Base-by-base conservation (phyloP, 2,329 filamentous ascomycete genomes). In the Penicillium fuscoglaucum region DNA sequence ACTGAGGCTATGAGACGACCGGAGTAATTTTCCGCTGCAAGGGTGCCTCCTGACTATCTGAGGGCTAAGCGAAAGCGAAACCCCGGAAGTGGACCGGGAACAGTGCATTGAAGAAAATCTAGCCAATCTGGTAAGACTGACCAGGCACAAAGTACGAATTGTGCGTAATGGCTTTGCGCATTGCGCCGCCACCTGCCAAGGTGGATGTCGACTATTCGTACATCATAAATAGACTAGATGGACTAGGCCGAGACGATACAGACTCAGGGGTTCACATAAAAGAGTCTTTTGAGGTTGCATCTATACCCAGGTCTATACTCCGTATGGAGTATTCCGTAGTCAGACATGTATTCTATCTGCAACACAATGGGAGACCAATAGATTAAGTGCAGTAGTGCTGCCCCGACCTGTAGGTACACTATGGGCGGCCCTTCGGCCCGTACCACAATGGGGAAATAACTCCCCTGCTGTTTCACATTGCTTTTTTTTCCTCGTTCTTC, bases 391-490 rank as follows among this genome's bases (percentile, higher is more conserved):
- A 62, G 61, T 56, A 61, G 61, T 53, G 52, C 51, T 62, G 53
- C 51, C 21, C 35, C 50, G 35, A 40, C 41, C 44, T 31, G 39
- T 49, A 47, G 53, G 44, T 24, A 57, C 49, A 55, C 39, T 40
- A 50, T 53, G 44, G 46, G 33, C 48, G 56, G 61, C 57, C 54
- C 44, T n/a, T 31, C 62, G 63, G 60, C 59, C 65, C 65, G 61
- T 59, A 41, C 64, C 63, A 61, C 33, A 48, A 59, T 57, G 61
- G 56, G 54, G 60, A 53, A 54, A 64, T 55, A 54, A 53, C 53
- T 57, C 45, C 19, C n/a, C 61, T 63, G 45, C 28, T 45, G 61
- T 66, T 48, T 63, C 59, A 62, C 8, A 51, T 64, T 64, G 35
- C 56, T 55, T 60, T 49, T 59, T 56, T 35, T 44, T 45, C 15